Conservation (phyloP, 2,329 filamentous ascomycete species). For the Botryotinia narcissicola region DNA sequence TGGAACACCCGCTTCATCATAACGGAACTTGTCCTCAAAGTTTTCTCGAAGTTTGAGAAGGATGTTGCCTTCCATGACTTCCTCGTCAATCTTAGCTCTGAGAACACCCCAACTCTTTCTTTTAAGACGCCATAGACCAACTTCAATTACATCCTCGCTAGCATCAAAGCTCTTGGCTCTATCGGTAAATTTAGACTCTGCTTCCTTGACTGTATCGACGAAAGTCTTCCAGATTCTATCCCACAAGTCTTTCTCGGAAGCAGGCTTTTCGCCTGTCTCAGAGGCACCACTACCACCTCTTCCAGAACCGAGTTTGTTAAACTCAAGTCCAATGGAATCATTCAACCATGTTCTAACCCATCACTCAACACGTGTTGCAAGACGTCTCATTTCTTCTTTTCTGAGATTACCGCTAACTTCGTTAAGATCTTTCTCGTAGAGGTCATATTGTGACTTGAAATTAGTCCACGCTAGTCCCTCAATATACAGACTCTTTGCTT, state of each 20-base stretch:
- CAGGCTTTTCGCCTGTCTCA: conserved; percentile 69
- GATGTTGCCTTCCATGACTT: conserved; percentile 97
- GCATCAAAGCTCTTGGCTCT: conserved; percentile 93
- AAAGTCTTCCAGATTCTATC: conserved; percentile 93
- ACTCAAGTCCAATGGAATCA: conserved; percentile 87
- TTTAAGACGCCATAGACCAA: conserved; percentile 87
- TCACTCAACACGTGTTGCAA: conserved; percentile 87
- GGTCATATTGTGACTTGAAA: conserved; percentile 72
- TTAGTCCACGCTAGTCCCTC: conserved; percentile 83
- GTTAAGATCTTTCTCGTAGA: conserved; percentile 89
- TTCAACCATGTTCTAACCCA: conserved; percentile 87
- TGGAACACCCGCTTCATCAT: conserved; percentile 91
- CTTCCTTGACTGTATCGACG: conserved; percentile 75
- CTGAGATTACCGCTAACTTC: conserved; percentile 81
- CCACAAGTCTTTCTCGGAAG: conserved; percentile 85
- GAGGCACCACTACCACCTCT: conserved; percentile 79
- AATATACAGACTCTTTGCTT: conserved; percentile 72
- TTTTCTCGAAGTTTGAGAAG: conserved; percentile 94
- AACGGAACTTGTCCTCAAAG: conserved; percentile 99
- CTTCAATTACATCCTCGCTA: conserved; percentile 82
- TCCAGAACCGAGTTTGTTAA: conserved; percentile 92
- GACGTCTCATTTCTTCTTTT: conserved; percentile 91
- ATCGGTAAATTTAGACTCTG: conserved; percentile 80
- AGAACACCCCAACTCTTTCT: conserved; percentile 94
- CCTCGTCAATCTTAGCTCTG: conserved; percentile 87